Evolutionary conservation across 257 asterid genomes (phyloP).

Genomic region (Ilex asprella): DNA sequence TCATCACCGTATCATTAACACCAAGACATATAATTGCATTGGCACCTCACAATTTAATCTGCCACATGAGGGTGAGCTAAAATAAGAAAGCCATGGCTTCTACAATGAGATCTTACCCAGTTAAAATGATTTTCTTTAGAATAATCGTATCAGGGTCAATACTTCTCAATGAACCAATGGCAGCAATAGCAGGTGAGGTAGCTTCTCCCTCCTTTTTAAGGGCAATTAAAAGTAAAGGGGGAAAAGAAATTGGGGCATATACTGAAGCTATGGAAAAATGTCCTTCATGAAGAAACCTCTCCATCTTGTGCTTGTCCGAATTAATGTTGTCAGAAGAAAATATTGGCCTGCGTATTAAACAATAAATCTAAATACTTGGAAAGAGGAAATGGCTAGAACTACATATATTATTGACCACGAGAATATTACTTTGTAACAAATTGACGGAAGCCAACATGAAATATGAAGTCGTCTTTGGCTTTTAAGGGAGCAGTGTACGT

Average conservation of each 20-base stretch:
- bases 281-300: constrained; percentile 95
- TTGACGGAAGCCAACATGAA: constrained; percentile 96
- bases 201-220: constrained; percentile 56
- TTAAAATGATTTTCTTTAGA: no score
- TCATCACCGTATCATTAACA: no score
- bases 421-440: constrained; percentile 50
- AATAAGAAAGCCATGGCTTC: no score
- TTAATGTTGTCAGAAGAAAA: constrained; percentile 72
- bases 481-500: constrained; percentile 75
- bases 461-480: constrained; percentile 84
- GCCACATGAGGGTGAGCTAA: no score
- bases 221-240: constrained; percentile 70
- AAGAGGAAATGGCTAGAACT: not conserved
- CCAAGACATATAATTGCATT: no score
- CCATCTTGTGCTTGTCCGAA: constrained; percentile 90
- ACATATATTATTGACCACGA: constrained; percentile 5
- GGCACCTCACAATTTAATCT: no score
- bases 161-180: no score
- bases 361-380: constrained; percentile 5
- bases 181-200: no score
- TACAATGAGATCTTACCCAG: no score
- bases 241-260: constrained; percentile 80
- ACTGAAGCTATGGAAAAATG: constrained; percentile 77
- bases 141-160: no score
- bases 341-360: constrained; percentile 57